Base-by-base conservation (phyloP, 108 stramenopile species). In the Parietichytrium sp. region DNA sequence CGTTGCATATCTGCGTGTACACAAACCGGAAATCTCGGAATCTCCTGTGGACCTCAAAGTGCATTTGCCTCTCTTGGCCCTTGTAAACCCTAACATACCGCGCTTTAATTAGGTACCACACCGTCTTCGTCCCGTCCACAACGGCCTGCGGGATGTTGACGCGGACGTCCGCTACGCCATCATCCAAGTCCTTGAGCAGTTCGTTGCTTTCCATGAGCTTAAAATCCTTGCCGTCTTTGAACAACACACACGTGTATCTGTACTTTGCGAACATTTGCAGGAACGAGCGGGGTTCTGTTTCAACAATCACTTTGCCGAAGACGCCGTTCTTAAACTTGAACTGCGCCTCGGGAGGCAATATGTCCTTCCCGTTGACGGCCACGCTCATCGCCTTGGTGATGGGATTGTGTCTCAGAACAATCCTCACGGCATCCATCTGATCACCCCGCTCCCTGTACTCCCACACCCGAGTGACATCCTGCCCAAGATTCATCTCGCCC, bases 11-110 rank as follows among this genome's bases (percentile, higher is more conserved):
- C 20, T 72, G 61, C 6, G 15, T 18, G 42, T 72, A 72, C 23
- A 42, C 61, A 25, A 72, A 72, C 6, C 61, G 61, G 20, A 72
- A 72, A 42, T 72, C 61, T n/a, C 61, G 61, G 33, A 72, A 72
- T 33, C 61, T 33, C 16, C 61, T 33, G 20, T 72, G 61, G 38
- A 72, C 61, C 2, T 33, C 61, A 27, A 72, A 72, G 3, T 27
- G 61, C 61, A 72, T 72, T 45, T 72, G 38, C 8, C 61, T 33
- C 7, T 25, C 38, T 15, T 45, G 61, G 20, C 61, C 33, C 15
- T 42, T 33, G 33, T 72, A 72, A 42, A 72, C 61, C 10, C 61
- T 33, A 6, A 38, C 33, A 27, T 45, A 45, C n/a, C 61, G 29
- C 23, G 20, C 61, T 42, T 72, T 72, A 42, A 72, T 13, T n/a